Conservation (phyloP, 2,329 filamentous ascomycete species). For the Pseudogymnoascus sp. region DNA sequence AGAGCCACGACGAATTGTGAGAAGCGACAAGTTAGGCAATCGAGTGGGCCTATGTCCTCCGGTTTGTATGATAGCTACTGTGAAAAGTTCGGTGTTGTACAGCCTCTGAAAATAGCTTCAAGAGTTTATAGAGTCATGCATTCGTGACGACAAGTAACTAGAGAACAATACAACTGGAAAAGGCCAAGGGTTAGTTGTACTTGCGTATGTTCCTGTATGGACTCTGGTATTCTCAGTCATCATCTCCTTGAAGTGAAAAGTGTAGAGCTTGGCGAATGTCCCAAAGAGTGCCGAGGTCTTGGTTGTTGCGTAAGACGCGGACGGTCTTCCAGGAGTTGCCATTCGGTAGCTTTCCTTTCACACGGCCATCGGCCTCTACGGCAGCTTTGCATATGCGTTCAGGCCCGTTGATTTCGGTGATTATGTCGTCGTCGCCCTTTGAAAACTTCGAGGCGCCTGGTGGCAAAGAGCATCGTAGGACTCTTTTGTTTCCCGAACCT, state of each 20-base stretch:
- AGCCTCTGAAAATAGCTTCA: not conserved
- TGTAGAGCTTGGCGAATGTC: constrained; percentile 13
- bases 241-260: constrained; percentile 1
- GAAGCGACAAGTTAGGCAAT: not conserved
- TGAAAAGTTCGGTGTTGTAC: constrained; percentile 1
- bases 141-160: not conserved
- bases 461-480: not conserved
- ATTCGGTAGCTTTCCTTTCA: constrained; percentile 7
- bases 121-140: not conserved
- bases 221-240: constrained; percentile 11
- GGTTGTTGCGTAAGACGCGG: not conserved
- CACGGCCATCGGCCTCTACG: not conserved
- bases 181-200: not conserved
- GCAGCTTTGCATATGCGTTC: constrained; percentile 5
- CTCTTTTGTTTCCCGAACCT: not conserved
- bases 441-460: constrained; percentile 1
- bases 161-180: not conserved
- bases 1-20: constrained; percentile 22
- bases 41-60: not conserved
- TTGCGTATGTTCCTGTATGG: not conserved
- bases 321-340: constrained; percentile 12
- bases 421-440: constrained; percentile 7
- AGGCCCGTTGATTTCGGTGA: constrained; percentile 7
- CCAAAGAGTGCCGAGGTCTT: constrained; percentile 13
- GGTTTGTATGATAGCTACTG: not conserved